These are phyloP conservation scores for Aspergillaceae sp. DNA, from an alignment of 2,329 filamentous ascomycete genomes.

Conservation along the genomic window DNA sequence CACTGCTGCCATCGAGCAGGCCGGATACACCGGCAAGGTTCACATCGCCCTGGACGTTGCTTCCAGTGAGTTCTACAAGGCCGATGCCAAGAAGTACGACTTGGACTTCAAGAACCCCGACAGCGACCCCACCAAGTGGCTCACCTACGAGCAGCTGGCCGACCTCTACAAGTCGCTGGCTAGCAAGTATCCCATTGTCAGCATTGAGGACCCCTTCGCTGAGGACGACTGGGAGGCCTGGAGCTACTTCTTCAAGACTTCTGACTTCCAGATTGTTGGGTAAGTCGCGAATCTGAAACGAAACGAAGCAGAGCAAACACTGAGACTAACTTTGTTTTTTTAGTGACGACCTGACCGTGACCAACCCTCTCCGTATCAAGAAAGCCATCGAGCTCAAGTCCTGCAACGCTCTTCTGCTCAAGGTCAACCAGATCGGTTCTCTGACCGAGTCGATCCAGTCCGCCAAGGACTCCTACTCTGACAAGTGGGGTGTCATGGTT, in stretches of 20 bases:
- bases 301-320: conserved; percentile 3
- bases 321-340: conserved; percentile 1
- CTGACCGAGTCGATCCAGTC: conserved; percentile 98
- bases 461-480: conserved; percentile 94
- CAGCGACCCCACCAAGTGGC: conserved; percentile 91
- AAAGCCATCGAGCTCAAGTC: conserved; percentile 99
- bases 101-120: conserved; percentile 99
- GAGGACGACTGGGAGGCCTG: conserved; percentile 99
- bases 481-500: conserved; percentile 98
- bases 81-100: conserved; percentile 97
- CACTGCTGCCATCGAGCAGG: conserved; percentile 83
- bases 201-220: conserved; percentile 97
- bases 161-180: conserved; percentile 78
- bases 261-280: conserved; percentile 94
- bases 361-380: conserved; percentile 98
- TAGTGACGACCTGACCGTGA: conserved; percentile 94
- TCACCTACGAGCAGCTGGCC: conserved; percentile 96
- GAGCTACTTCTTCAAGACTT: conserved; percentile 99
- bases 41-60: conserved; percentile 99
- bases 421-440: conserved; percentile 99
- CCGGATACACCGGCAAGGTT: conserved; percentile 91
- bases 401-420: conserved; percentile 94
- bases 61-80: conserved; percentile 99
- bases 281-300: conserved; percentile 22
- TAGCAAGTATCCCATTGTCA: conserved; percentile 97